A percentile compares a stretch with the other conserved stretches of the same genome.
phyloP scores from a whole-genome alignment of 176 grass and related monocot species.

The Rhynchospora tenuis region DNA sequence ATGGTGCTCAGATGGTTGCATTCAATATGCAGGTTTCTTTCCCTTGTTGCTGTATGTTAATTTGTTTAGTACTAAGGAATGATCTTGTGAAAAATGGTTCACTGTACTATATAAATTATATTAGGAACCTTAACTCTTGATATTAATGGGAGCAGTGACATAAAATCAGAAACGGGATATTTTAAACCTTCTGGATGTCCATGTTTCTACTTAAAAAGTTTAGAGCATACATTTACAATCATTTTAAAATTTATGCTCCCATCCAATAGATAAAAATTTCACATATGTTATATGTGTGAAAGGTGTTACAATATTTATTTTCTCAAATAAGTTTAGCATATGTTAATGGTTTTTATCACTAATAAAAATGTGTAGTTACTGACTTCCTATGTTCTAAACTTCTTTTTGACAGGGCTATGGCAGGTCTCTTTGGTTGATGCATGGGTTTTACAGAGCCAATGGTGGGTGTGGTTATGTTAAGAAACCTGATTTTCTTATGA shows the following conservation, averaged over 20 bases:
- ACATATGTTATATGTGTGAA: no score
- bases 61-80: not conserved
- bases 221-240: not conserved
- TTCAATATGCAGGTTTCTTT: conserved; percentile 91
- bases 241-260: not conserved
- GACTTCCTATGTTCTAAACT: not conserved
- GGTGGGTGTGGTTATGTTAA: conserved; percentile 85
- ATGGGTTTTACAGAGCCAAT: conserved; percentile 84
- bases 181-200: not conserved
- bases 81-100: conserved; percentile 1
- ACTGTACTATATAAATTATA: not conserved
- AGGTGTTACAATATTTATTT: not conserved
- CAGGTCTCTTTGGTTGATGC: conserved; percentile 94
- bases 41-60: conserved; percentile 14
- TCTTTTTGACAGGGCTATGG: conserved; percentile 65
- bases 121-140: not conserved
- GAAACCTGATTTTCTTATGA: conserved; percentile 91
- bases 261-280: not conserved
- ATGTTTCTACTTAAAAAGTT: not conserved
- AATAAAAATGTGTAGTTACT: not conserved
- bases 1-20: conserved; percentile 99
- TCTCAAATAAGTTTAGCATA: not conserved
- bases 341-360: not conserved
- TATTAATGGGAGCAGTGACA: not conserved
- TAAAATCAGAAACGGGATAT: not conserved